Conservation (phyloP, 345 rosid species). For the Rubroshorea leprosula region DNA sequence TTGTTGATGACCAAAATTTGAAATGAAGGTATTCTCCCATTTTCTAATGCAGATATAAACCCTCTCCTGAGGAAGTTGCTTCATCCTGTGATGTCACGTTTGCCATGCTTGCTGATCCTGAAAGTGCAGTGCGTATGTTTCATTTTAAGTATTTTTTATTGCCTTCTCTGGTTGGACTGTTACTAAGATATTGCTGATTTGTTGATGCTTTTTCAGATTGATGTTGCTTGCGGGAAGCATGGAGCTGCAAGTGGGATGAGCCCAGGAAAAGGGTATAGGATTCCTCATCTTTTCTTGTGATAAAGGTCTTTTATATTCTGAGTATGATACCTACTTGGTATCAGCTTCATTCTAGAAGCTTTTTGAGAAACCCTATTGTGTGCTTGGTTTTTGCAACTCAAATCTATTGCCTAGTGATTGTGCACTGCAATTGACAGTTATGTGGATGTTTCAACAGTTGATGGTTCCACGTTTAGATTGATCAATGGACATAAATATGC, state of each 20-base stretch:
- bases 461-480: conserved; percentile 65
- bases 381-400: not conserved
- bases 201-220: conserved; percentile 41
- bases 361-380: not conserved
- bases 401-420: not conserved
- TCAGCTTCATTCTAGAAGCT: too few species aligned
- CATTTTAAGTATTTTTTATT: conserved; percentile 11
- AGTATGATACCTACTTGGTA: too few species aligned
- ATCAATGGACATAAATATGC: conserved; percentile 53
- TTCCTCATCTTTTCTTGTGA: conserved; percentile 10
- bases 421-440: conserved; percentile 42
- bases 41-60: conserved; percentile 47
- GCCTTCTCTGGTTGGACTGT: conserved; percentile 11
- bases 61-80: conserved; percentile 87
- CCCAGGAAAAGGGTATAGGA: conserved; percentile 79
- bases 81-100: conserved; percentile 81
- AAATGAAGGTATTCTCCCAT: not conserved
- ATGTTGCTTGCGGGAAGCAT: conserved; percentile 81
- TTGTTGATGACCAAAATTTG: not conserved
- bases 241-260: conserved; percentile 72
- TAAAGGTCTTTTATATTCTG: not conserved
- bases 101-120: conserved; percentile 95
- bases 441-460: conserved; percentile 91
- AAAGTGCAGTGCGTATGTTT: conserved; percentile 95
- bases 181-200: conserved; percentile 15